A percentile compares a stretch with the other conserved stretches of the same genome.
phyloP scores from a whole-genome alignment of 352 stramenopile genomes.

The Globisporangium acanthophoron region DNA sequence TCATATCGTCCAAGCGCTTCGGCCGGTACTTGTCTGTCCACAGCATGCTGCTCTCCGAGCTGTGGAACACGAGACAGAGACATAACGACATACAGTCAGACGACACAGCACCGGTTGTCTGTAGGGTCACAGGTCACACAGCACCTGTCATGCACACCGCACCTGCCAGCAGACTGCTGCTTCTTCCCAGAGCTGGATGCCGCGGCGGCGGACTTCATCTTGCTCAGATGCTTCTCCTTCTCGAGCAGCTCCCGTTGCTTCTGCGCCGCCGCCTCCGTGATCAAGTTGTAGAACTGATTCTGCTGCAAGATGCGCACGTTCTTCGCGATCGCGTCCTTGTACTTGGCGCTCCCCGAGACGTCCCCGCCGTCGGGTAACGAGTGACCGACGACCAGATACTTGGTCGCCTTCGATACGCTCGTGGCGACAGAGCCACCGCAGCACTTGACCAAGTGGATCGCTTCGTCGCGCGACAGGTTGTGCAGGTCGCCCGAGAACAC shows the following conservation, averaged over 20 bases:
- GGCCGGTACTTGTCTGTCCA: slow-evolving; percentile 98
- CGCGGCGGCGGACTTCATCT: slow-evolving; percentile 40
- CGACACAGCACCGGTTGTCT: background rate
- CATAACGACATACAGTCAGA: background rate
- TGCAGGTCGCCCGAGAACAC: slow-evolving; percentile 66
- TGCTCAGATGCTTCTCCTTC: slow-evolving; percentile 49
- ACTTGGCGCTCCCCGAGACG: slow-evolving; percentile 73
- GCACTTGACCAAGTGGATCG: slow-evolving; percentile 72
- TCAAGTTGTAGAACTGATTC: slow-evolving; percentile 85
- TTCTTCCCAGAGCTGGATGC: background rate
- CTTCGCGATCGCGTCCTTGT: slow-evolving; percentile 82
- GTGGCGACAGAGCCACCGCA: slow-evolving; percentile 65
- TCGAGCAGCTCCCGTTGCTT: slow-evolving; percentile 57
- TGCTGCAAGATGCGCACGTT: slow-evolving; percentile 84
- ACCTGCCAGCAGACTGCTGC: slow-evolving; percentile 11
- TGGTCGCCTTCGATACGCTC: slow-evolving; percentile 59
- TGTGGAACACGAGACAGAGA: background rate
- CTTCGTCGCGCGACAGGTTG: slow-evolving; percentile 53
- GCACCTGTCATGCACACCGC: background rate
- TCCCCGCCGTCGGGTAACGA: slow-evolving; percentile 65
- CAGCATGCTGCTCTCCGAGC: slow-evolving; percentile 50
- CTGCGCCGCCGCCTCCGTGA: slow-evolving; percentile 55
- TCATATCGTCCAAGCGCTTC: slow-evolving; percentile 86
- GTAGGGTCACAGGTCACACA: no score
- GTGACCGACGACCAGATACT: slow-evolving; percentile 69